Evolutionary conservation across 1,284 basidiomycete species (phyloP), one percentile per base, ranked within the genome.

Genomic region (Fomes fomentarius): DNA sequence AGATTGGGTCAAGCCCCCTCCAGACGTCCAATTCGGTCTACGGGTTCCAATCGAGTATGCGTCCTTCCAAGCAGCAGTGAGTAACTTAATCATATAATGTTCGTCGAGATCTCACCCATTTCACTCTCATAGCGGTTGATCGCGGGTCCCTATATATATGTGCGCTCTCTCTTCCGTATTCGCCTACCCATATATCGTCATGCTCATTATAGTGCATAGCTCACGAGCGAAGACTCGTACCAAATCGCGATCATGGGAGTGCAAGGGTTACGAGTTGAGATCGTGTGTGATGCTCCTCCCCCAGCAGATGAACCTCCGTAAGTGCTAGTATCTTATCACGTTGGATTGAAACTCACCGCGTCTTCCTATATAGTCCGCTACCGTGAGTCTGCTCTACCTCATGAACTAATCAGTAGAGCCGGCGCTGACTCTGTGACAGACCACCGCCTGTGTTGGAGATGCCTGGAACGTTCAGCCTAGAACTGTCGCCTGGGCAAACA

Each of bases 401-500:
- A 15, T 19, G 14, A 22, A 34, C 24, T 24, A 28, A 21, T 37
- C 25, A 19, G 31, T 35, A 38, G 10, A 8, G 17, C 17, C 15
- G n/a, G n/a, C 25, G 19, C 31, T 63, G 11, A 53, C 50, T 19
- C 3, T 6, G 30, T 28, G 26, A 15, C 24, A 92, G 89, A 7
- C 90, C 90, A 7, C 87, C 89, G 9, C 91, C 90, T 8, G 84
- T 92, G 40, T 75, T 86, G n/a, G 91, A 93, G 62, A 93, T 93
- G 90, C 87, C 87, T 9, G 90, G 85, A 4, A 85, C 82, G 3
- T 91, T 93, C 73, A 88, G 83, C 63, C 76, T 93, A 22, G 91
- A 93, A 69, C 80, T 93, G 31, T 71, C 74, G 3, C 90, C 88
- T 2, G 87, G 87, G 14, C 88, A 89, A 69, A 77, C 81, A 47